phyloP scores from a whole-genome alignment of 306 rosid genomes.

The Quercus dentata region DNA sequence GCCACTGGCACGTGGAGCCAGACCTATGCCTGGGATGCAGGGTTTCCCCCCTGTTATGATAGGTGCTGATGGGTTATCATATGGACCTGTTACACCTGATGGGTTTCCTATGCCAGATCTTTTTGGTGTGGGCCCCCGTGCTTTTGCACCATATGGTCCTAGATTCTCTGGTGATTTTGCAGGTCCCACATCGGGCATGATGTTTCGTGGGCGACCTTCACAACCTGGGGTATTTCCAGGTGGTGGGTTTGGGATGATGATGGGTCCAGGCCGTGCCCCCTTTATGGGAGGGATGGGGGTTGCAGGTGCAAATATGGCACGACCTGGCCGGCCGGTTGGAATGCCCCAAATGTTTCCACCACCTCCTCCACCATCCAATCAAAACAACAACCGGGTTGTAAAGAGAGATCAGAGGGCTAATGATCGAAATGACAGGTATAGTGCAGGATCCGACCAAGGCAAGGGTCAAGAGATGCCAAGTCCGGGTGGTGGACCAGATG shows the following conservation, averaged over 20 bases:
- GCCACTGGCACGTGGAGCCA: slow-evolving; percentile 82
- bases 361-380: slow-evolving; percentile 55
- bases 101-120: slow-evolving; percentile 93
- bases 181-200: slow-evolving; percentile 81
- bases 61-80: slow-evolving; percentile 85
- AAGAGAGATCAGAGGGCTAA: slow-evolving; percentile 72
- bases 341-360: slow-evolving; percentile 86
- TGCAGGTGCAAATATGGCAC: slow-evolving; percentile 66
- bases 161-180: slow-evolving; percentile 85
- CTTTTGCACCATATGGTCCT: slow-evolving; percentile 80
- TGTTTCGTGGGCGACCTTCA: slow-evolving; percentile 90
- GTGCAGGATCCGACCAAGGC: slow-evolving; percentile 62
- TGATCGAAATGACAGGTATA: slow-evolving; percentile 68
- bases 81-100: slow-evolving; percentile 83
- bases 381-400: slow-evolving; percentile 46
- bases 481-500: slow-evolving; percentile 65
- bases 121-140: slow-evolving; percentile 89
- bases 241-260: slow-evolving; percentile 95
- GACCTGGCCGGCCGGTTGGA: slow-evolving; percentile 69
- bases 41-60: slow-evolving; percentile 90
- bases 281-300: slow-evolving; percentile 96
- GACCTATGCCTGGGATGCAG: slow-evolving; percentile 92
- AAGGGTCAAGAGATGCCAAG: slow-evolving; percentile 69
- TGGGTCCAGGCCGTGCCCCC: slow-evolving; percentile 88
- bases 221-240: slow-evolving; percentile 93